phyloP scores from a whole-genome alignment of 1,284 basidiomycete genomes.

The Ganoderma lucidum region DNA sequence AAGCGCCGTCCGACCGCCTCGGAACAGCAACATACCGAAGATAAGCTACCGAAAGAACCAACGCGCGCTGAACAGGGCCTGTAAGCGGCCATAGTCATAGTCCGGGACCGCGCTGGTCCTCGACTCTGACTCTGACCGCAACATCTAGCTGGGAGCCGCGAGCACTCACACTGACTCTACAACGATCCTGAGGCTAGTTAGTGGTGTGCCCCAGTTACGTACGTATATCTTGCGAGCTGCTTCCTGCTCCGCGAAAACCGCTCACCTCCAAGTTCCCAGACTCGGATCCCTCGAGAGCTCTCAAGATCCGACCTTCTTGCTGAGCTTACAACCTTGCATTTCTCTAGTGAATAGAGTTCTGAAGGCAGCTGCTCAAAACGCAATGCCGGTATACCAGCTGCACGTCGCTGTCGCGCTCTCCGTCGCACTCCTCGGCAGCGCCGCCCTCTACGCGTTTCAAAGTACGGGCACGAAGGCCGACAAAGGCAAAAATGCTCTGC shows the following conservation, averaged over 20 bases:
- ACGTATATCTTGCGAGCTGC: background rate
- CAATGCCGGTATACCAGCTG: constrained; percentile 69
- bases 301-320: background rate
- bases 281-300: background rate
- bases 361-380: background rate
- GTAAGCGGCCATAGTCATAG: too few relatives aligned
- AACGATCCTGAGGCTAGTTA: background rate
- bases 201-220: background rate
- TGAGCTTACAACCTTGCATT: background rate
- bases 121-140: constrained; percentile 1
- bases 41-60: too few relatives aligned
- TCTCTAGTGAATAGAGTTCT: background rate
- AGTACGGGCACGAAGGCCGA: constrained; percentile 39
- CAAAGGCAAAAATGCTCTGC: constrained; percentile 66
- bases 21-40: too few relatives aligned
- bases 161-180: background rate
- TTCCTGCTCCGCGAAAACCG: background rate
- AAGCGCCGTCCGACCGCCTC: too few relatives aligned
- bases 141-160: background rate
- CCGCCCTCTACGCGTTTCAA: constrained; percentile 47
- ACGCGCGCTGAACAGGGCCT: too few relatives aligned
- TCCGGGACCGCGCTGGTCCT: background rate
- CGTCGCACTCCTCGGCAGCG: constrained; percentile 54
- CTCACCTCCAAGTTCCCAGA: background rate
- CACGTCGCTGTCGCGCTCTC: constrained; percentile 59